phyloP scores from a whole-genome alignment of 495 filamentous ascomycete genomes.

The Cetradonia linearis region DNA sequence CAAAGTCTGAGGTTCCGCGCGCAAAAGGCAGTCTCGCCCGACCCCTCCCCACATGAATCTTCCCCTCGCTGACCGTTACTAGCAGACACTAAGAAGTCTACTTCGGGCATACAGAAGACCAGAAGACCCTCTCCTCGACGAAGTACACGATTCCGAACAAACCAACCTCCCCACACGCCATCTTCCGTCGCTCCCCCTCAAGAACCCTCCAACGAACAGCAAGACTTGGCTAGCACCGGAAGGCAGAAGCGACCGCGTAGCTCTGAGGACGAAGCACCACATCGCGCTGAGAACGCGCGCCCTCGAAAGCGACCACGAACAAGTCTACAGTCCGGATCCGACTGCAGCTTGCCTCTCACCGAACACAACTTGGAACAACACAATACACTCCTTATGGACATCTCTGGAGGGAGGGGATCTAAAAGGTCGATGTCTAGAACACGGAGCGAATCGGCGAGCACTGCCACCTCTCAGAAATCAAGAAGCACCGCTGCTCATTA shows the following conservation, averaged over 20 bases:
- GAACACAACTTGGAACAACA: too few relatives aligned
- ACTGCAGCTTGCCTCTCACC: too few relatives aligned
- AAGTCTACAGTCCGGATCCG: too few relatives aligned
- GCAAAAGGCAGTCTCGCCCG: not conserved
- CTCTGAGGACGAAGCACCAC: too few relatives aligned
- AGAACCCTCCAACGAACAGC: not conserved
- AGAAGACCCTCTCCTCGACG: not conserved
- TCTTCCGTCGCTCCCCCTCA: not conserved
- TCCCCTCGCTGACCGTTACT: not conserved
- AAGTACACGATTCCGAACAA: not conserved
- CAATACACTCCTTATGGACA: too few relatives aligned
- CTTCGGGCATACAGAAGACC: not conserved
- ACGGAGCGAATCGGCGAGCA: too few relatives aligned
- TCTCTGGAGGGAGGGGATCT: too few relatives aligned
- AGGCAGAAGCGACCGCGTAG: not conserved
- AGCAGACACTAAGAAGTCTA: not conserved
- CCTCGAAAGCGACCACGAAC: too few relatives aligned
- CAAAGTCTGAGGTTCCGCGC: not conserved
- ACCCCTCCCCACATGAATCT: not conserved
- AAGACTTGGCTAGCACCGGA: not conserved
- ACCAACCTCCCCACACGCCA: not conserved
- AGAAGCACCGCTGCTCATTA: not conserved
- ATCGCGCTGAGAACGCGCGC: too few relatives aligned
- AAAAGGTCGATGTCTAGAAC: too few relatives aligned
- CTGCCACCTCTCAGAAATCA: not conserved